Evolutionary conservation across 805 yeast genomes (phyloP).

Genomic region (Cyberlindnera suaveolens): DNA sequence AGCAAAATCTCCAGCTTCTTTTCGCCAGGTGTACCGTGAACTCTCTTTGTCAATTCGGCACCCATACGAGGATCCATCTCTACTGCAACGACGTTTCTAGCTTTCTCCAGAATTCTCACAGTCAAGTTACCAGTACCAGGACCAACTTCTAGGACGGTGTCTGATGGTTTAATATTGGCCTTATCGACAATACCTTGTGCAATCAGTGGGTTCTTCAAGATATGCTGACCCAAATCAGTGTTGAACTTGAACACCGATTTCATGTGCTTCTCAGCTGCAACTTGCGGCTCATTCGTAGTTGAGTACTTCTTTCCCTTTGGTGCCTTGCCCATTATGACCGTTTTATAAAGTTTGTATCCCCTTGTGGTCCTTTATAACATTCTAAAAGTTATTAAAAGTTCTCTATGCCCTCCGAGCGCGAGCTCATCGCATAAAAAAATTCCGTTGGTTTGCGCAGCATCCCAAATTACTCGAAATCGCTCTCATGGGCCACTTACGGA

Average conservation of each 20-base stretch:
- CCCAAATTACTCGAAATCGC: neutral
- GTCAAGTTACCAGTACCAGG: slow-evolving; percentile 99
- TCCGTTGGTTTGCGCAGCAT: neutral
- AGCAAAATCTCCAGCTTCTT: slow-evolving; percentile 85
- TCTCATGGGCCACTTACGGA: neutral
- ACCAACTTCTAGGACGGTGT: slow-evolving; percentile 91
- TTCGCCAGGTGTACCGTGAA: slow-evolving; percentile 92
- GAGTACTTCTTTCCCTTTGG: slow-evolving; percentile 55
- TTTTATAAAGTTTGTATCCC: too few relatives aligned
- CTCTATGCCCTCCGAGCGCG: too few relatives aligned
- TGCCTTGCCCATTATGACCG: slow-evolving; percentile 24
- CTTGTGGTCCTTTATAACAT: too few relatives aligned
- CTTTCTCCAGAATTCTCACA: slow-evolving; percentile 85
- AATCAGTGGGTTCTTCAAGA: slow-evolving; percentile 88
- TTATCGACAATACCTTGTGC: slow-evolving; percentile 98
- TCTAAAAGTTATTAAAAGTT: too few relatives aligned
- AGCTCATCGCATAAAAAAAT: slow-evolving; percentile 2
- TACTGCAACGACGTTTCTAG: slow-evolving; percentile 89
- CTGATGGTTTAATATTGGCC: slow-evolving; percentile 88
- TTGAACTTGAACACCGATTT: slow-evolving; percentile 92
- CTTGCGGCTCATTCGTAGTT: slow-evolving; percentile 47
- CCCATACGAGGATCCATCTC: slow-evolving; percentile 99
- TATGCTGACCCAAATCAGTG: slow-evolving; percentile 95
- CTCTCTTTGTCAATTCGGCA: slow-evolving; percentile 94
- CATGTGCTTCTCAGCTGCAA: slow-evolving; percentile 62